phyloP scores from a whole-genome alignment of 257 asterid species.

The Euphrasia confusa region DNA sequence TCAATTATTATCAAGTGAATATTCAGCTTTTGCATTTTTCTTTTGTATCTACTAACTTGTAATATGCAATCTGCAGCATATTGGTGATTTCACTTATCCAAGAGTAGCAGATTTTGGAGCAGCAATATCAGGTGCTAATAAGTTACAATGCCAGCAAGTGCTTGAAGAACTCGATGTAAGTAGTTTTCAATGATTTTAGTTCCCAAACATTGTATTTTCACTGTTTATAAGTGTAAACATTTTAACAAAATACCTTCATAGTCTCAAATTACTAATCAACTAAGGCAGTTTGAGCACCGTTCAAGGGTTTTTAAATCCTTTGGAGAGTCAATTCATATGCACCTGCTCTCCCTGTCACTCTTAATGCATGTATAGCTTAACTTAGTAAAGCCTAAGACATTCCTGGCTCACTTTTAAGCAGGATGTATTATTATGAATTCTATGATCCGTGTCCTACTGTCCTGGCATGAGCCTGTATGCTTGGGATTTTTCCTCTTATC shows the following conservation, averaged over 20 bases:
- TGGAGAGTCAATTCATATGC: constrained; percentile 4
- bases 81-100: constrained; percentile 91
- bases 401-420: constrained; percentile 5
- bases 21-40: constrained; percentile 13
- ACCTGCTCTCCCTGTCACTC: constrained; percentile 14
- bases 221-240: neutral
- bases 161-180: constrained; percentile 99
- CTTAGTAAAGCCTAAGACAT: constrained; percentile 8
- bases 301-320: constrained; percentile 3
- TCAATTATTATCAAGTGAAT: neutral
- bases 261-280: constrained; percentile 1
- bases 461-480: neutral
- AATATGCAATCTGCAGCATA: constrained; percentile 53
- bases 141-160: constrained; percentile 83
- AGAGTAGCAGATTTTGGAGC: constrained; percentile 99
- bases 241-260: neutral
- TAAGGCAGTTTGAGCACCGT: constrained; percentile 11
- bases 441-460: neutral
- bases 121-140: constrained; percentile 94
- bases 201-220: neutral
- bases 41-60: constrained; percentile 28
- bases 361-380: constrained; percentile 16
- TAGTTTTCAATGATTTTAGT: constrained; percentile 14
- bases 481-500: neutral
- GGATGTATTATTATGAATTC: neutral